These are phyloP conservation scores for Astragalus glycyphyllos DNA, from an alignment of 306 rosid species.

Conservation along the genomic window DNA sequence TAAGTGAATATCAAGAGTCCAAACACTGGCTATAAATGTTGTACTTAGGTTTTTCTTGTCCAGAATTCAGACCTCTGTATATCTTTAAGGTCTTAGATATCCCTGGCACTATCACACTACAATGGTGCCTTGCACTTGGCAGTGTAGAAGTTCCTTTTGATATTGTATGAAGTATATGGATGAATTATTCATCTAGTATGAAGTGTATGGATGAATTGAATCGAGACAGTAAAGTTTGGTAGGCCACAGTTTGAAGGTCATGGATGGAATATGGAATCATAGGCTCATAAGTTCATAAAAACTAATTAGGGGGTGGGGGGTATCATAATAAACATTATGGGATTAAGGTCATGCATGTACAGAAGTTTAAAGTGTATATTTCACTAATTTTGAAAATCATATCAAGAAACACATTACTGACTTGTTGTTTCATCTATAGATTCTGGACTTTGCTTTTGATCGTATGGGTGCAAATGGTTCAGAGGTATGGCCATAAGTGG, in stretches of 20 bases:
- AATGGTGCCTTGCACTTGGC: conserved; percentile 28
- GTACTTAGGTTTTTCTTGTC: conserved; percentile 19
- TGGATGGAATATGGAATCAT: conserved; percentile 15
- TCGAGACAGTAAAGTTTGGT: conserved; percentile 26
- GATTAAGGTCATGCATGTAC: conserved; percentile 31
- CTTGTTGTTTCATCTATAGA: conserved; percentile 56
- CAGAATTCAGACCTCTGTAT: conserved; percentile 16
- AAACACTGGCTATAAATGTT: conserved; percentile 15
- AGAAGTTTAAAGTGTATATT: not conserved
- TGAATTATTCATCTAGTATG: conserved; percentile 2
- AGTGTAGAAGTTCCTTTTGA: conserved; percentile 30
- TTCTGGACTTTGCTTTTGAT: conserved; percentile 94
- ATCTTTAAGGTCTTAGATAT: conserved; percentile 31
- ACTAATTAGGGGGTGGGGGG: conserved; percentile 3
- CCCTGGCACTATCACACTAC: not conserved
- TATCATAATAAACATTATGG: conserved; percentile 23
- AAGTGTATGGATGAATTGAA: conserved; percentile 1
- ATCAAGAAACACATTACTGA: conserved; percentile 42
- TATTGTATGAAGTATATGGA: conserved; percentile 19
- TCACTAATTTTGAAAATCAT: conserved; percentile 32
- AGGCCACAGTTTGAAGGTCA: conserved; percentile 25
- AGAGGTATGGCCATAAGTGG: conserved; percentile 61
- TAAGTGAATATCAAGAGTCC: conserved; percentile 1
- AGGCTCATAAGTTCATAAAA: conserved; percentile 22
- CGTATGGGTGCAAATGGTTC: conserved; percentile 90